Evolutionary conservation across 306 rosid species (phyloP).

Genomic region (Acacia melanoxylon): DNA sequence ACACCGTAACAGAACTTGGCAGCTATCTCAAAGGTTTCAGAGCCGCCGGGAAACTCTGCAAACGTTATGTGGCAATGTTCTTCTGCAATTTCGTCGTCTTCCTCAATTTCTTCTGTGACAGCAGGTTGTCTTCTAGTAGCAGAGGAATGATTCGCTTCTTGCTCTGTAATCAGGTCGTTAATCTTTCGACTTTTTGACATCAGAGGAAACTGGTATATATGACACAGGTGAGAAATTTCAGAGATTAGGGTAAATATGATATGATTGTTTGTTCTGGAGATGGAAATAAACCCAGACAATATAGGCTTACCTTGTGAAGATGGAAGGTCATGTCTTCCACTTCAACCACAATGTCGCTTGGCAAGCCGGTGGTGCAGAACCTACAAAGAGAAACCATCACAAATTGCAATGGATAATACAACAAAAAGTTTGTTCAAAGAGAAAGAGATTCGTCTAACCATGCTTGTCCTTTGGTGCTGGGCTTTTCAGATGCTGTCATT

Average conservation of each 20-base stretch:
- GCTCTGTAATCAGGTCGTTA: conserved; percentile 63
- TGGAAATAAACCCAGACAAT: conserved; percentile 22
- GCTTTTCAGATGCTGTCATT: conserved; percentile 66
- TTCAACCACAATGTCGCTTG: conserved; percentile 92
- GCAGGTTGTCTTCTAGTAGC: conserved; percentile 7
- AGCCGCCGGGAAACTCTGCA: conserved; percentile 79
- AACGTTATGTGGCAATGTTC: conserved; percentile 68
- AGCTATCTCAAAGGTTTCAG: conserved; percentile 81
- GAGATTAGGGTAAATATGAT: not conserved
- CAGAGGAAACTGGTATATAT: conserved; percentile 76
- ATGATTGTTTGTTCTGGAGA: conserved; percentile 11
- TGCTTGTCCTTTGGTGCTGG: conserved; percentile 86
- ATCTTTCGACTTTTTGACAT: conserved; percentile 86
- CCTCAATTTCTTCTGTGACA: conserved; percentile 26
- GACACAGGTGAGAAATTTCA: not conserved
- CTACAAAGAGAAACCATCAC: conserved; percentile 35
- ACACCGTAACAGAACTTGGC: conserved; percentile 96
- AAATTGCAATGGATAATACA: not conserved
- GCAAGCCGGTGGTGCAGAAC: conserved; percentile 96
- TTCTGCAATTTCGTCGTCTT: conserved; percentile 71
- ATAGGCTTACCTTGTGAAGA: conserved; percentile 79
- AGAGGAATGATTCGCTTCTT: conserved; percentile 58
- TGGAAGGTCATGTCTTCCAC: conserved; percentile 90
- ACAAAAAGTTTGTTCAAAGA: not conserved
- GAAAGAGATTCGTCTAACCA: conserved; percentile 55